Conservation (phyloP, 1,139 yeast species). For the Cylindricascospora bacillispora region DNA sequence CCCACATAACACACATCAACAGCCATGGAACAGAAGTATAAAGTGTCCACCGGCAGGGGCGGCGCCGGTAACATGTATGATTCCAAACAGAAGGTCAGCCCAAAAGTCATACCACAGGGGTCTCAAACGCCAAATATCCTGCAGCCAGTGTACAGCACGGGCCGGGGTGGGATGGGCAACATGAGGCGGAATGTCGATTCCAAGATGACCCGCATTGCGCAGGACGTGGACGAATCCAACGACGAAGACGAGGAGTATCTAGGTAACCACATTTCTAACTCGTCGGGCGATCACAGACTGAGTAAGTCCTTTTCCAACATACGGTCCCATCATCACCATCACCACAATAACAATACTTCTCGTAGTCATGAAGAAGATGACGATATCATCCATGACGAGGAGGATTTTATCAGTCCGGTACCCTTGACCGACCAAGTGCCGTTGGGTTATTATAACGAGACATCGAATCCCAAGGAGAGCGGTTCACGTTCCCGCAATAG, state of each 20-base stretch:
- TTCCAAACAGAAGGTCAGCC: conserved; percentile 36
- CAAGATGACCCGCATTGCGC: conserved; percentile 47
- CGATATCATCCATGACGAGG: conserved; percentile 12
- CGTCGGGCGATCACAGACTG: too few relatives aligned
- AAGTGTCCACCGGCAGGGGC: conserved; percentile 59
- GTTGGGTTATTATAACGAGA: conserved; percentile 1
- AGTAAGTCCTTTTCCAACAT: too few relatives aligned
- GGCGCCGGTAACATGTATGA: conserved; percentile 63
- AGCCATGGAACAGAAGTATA: conserved; percentile 9
- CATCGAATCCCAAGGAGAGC: too few relatives aligned
- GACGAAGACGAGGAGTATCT: conserved; percentile 10
- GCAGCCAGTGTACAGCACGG: conserved; percentile 53
- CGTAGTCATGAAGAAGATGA: conserved; percentile 5
- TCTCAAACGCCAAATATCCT: conserved; percentile 50
- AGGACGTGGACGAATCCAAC: conserved; percentile 46
- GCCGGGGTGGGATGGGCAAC: conserved; percentile 75
- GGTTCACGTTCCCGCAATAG: too few relatives aligned
- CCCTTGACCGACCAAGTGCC: conserved; percentile 1
- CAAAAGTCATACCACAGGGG: conserved; percentile 46
- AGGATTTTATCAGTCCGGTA: conserved; percentile 16
- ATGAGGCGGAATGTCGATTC: conserved; percentile 58
- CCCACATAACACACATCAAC: too few relatives aligned
- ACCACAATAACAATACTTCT: too few relatives aligned
- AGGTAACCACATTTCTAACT: conserved; percentile 2
- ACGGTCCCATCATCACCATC: too few relatives aligned